Base-by-base conservation (phyloP, 345 rosid genomes). In the Corymbia maculata region DNA sequence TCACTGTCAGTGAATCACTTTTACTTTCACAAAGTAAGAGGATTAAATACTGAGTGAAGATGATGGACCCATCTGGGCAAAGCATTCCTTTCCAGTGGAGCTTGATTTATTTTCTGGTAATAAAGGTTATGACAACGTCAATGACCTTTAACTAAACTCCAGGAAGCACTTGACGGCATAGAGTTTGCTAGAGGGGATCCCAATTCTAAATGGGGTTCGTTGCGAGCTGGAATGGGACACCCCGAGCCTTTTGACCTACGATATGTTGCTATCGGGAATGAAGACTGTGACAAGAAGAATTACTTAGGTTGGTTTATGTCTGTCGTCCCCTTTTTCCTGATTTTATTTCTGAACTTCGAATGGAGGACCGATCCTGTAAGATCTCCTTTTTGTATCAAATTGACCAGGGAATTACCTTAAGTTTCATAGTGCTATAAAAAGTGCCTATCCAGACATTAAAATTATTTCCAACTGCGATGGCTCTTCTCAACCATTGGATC, bases 151-250 rank as follows among this genome's bases (percentile, higher is more conserved):
- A 89, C 45, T 64, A 79, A 79, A 64, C 92, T 92, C 86, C 93
- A 97, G 99, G 99, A 98, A 93, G 99, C 99, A 88, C 96, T 98
- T 53, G 99, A 97, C 79, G 96, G 99, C 85, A 90, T 97, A 52
- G 98, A 96, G 89, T 98, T 97, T 93, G 98, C 98, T 49, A 92
- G 95, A 91, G 99, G 98, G 85, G 95, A 92, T 89, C 85, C 94
- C 44, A 90, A 89, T 90, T 95, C 99, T 61, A 93, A 86, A 16
- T 98, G 99, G 99, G 99, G 99, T 87, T 92, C 98, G 47, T 91
- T 97, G 64, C 94, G 99, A 88, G 99, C 98, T 90, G 91, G 93
- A 86, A 95, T 98, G 99, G 99, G 99, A 90, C 98, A 96, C 85
- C 93, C 94, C 36, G 94, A 96, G 68, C 99, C 99, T 84, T 98